Conservation (phyloP, 495 filamentous ascomycete species). For the Hypomontagnella monticulosa region DNA sequence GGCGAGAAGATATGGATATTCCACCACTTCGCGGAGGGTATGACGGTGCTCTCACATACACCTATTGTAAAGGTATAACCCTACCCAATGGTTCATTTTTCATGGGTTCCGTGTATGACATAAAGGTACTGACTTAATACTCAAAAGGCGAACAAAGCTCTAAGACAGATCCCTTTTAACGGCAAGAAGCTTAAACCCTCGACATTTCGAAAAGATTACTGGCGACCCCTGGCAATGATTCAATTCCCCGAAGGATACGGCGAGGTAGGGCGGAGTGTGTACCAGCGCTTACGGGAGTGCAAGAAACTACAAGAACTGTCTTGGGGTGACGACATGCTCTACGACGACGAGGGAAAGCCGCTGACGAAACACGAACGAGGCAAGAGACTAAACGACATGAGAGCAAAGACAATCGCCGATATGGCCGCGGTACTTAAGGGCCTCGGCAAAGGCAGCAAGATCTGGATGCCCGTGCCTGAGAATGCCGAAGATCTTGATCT, state of each 20-base stretch:
- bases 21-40: slow-evolving; percentile 79
- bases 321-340: slow-evolving; percentile 66
- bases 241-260: slow-evolving; percentile 68
- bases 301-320: slow-evolving; percentile 71
- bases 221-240: slow-evolving; percentile 82
- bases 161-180: slow-evolving; percentile 83
- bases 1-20: slow-evolving; percentile 80
- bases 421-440: slow-evolving; percentile 78
- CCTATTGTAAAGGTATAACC: slow-evolving; percentile 71
- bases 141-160: slow-evolving; percentile 44
- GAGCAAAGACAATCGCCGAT: slow-evolving; percentile 88
- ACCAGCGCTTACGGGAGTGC: slow-evolving; percentile 84
- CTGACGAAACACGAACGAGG: slow-evolving; percentile 66
- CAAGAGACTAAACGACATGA: slow-evolving; percentile 80
- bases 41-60: slow-evolving; percentile 82
- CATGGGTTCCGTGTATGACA: not conserved
- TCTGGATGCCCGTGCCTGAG: slow-evolving; percentile 52
- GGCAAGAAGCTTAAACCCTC: slow-evolving; percentile 89
- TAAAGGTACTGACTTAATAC: not conserved
- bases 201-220: slow-evolving; percentile 87
- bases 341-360: slow-evolving; percentile 53
- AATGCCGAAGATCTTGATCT: slow-evolving; percentile 37
- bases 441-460: slow-evolving; percentile 55
- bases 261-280: slow-evolving; percentile 75
- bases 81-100: not conserved